Evolutionary conservation across 345 rosid species (phyloP), one percentile per base, ranked within the genome.

Genomic region (Melastoma malabathricum): DNA sequence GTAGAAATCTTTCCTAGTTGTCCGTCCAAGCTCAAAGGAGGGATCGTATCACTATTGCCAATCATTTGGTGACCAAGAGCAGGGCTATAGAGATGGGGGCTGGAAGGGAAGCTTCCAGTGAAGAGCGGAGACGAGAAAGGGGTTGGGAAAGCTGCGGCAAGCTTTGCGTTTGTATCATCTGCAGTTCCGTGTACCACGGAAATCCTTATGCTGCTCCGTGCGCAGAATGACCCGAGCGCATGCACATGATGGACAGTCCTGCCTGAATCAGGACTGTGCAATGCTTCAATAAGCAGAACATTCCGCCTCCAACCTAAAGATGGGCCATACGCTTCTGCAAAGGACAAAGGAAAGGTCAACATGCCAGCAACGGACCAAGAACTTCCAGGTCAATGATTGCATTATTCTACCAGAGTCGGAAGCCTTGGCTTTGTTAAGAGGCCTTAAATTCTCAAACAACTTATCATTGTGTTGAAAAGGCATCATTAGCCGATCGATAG

Each of bases 281-380:
- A 69, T 46, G 99, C 94, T 81, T 92, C 99, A 63, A 92, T 82
- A 44, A 92, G 99, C 58, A 92, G 70, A 18, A 84, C 86, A 55
- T 72, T 81, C 46, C 89, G 90, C 73, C 98, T 87, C 98, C 98
- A 87, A 52, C 98, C 98, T 53, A 88, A 67, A 49, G 83, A 77
- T 48, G 90, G 90, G 55, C 75, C 74, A 63, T 52, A 65, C 72
- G 67, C 94, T 65, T 66, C 95, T 79, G 67, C 43, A 57, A 48
- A 25, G 58, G 49, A 62, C 18, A 51, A 57, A 18, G 55, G 48
- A 54, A 65, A 58, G 53, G 44, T 66, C 61, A 60, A 41, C 4
- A 10, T n/a, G 38, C 68, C 45, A 51, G 54, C 47, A 41, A 64
- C 10, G n/a, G 4, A 38, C 19, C 10, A 27, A 49, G 9, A 51